Base-by-base conservation (phyloP, 2,329 filamentous ascomycete genomes). In the Neonectria hederae region DNA sequence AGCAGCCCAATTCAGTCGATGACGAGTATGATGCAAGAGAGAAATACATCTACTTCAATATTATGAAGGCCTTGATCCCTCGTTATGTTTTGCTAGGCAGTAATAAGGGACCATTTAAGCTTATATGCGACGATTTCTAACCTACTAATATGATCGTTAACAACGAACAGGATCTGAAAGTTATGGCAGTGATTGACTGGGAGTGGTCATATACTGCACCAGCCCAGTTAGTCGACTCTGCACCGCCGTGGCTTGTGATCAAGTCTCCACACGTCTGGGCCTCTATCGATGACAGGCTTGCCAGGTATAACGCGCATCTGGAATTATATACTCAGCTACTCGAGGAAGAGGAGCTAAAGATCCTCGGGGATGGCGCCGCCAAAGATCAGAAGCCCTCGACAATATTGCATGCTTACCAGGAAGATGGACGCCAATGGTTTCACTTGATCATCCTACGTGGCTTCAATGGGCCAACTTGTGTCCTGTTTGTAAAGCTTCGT, bases 1-100 rank as follows among this genome's bases (percentile, higher is more conserved):
- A 53, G 21, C 56, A 59, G 48, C 48, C 56, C 14, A 59, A 59
- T 26, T 59, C 46, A 24, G 35, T 59, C 13, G 46, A 43, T 19
- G 48, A 51, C 35, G 56, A 59, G 32, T 38, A 53, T 26, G 56
- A 59, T 14, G 48, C 32, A n/a, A 24, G 40, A 40, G 35, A 38
- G 14, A 38, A n/a, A 14, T 38, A 38, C 17, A 38, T 38, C 13
- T 38, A n/a, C 17, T 38, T 38, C 17, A 38, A 38, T 5, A n/a
- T 38, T 7, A 38, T 38, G 35, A 38, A 38, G 35, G 35, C 35
- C 14, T 38, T 38, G 17, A 38, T 38, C 35, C 7, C 35, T 38
- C 35, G 14, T 38, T 14, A 38, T n/a, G 35, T 38, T 38, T 5
- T 38, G 14, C 35, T 7, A 38, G 35, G 14, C 35, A 17, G 17